Percentiles rank a stretch among this genome's conserved stretches.
phyloP scores from a whole-genome alignment of 805 yeast species.

The Saccharomycopsis microspora region DNA sequence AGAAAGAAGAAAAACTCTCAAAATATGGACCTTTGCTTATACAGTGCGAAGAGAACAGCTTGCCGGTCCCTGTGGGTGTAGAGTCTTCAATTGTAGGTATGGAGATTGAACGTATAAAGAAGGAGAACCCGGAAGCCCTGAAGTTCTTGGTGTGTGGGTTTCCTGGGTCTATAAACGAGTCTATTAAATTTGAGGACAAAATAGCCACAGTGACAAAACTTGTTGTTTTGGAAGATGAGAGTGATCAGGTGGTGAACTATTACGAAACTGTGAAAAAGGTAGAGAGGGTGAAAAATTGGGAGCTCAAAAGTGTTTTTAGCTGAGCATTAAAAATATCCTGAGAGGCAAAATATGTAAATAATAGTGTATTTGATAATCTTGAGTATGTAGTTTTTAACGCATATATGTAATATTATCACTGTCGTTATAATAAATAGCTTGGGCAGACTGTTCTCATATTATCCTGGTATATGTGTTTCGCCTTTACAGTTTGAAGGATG shows the following conservation, averaged over 20 bases:
- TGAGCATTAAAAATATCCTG: background rate
- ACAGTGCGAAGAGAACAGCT: conserved; percentile 4
- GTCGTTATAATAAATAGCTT: too few species aligned
- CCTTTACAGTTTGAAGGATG: too few species aligned
- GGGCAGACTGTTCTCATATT: too few species aligned
- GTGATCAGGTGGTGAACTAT: conserved; percentile 8
- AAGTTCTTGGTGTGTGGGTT: conserved; percentile 6
- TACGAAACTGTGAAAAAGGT: conserved; percentile 14
- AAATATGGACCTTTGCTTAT: conserved; percentile 11
- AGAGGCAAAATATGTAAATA: background rate
- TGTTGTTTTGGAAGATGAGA: background rate
- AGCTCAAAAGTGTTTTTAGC: background rate
- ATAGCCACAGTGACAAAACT: conserved; percentile 9
- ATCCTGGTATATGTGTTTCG: too few species aligned
- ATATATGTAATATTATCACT: too few species aligned
- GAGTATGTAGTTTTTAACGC: too few species aligned
- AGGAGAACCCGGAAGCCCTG: background rate
- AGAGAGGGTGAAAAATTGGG: background rate
- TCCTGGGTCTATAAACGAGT: conserved; percentile 11
- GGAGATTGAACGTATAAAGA: background rate
- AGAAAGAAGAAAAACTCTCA: conserved; percentile 4
- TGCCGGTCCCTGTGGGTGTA: conserved; percentile 9
- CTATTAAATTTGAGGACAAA: conserved; percentile 16
- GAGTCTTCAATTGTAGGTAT: conserved; percentile 1
- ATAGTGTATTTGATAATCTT: too few species aligned